These are phyloP conservation scores for Camellia oleifera DNA, from an alignment of 179 eudicot species.

Conservation along the genomic window DNA sequence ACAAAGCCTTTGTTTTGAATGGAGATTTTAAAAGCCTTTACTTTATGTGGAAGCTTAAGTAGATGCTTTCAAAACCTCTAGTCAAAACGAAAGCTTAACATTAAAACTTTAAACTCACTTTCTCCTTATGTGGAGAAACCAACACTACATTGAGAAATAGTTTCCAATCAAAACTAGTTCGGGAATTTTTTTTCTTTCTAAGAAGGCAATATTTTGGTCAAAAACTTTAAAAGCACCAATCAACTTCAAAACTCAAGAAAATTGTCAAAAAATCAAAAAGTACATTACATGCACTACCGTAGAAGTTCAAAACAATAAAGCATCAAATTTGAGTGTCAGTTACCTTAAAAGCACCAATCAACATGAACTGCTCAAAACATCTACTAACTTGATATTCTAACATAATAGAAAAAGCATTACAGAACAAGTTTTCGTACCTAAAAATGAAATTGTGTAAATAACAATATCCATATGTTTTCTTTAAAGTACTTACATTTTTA, in stretches of 20 bases:
- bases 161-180: not conserved
- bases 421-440: not conserved
- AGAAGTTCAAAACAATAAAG: too few relatives aligned
- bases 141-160: not conserved
- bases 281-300: too few relatives aligned
- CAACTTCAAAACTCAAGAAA: not conserved
- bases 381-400: not conserved
- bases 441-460: too few relatives aligned
- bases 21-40: not conserved
- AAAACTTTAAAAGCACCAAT: not conserved
- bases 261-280: not conserved
- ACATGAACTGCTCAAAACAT: too few relatives aligned
- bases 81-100: not conserved
- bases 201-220: not conserved
- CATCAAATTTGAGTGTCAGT: too few relatives aligned
- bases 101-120: not conserved
- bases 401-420: not conserved
- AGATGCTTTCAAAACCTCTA: not conserved
- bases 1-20: not conserved
- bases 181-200: not conserved
- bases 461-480: not conserved
- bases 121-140: too few relatives aligned
- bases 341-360: too few relatives aligned
- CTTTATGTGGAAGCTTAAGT: not conserved
- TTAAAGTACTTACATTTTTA: too few relatives aligned